Evolutionary conservation across 805 yeast species (phyloP).

Genomic region (Vanderwaltozyma tropicalis): DNA sequence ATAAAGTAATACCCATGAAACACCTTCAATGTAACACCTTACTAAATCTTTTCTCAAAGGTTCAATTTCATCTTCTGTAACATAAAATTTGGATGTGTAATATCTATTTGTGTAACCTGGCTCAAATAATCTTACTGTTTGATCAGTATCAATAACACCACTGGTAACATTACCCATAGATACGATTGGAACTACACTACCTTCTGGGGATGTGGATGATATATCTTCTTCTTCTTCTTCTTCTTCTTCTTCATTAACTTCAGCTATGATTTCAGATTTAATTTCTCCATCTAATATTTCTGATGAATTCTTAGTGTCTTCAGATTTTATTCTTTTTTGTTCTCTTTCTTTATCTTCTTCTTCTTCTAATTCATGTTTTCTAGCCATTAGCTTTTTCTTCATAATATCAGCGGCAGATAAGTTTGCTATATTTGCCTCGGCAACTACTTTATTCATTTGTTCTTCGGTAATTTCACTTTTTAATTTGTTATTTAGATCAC

Average conservation of each 20-base stretch:
- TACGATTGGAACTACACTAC: slow-evolving; percentile 9
- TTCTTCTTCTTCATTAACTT: slow-evolving; percentile 9
- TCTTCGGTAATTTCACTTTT: slow-evolving; percentile 21
- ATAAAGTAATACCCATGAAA: slow-evolving; percentile 90
- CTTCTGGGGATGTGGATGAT: neutral
- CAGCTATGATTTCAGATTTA: slow-evolving; percentile 18
- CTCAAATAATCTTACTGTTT: slow-evolving; percentile 62
- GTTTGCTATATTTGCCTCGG: slow-evolving; percentile 31
- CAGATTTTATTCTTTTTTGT: slow-evolving; percentile 12
- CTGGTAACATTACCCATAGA: slow-evolving; percentile 20
- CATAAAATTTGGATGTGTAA: slow-evolving; percentile 63
- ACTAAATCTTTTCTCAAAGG: slow-evolving; percentile 51
- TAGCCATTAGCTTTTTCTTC: slow-evolving; percentile 28
- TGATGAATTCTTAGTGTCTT: slow-evolving; percentile 4
- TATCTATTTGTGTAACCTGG: slow-evolving; percentile 81
- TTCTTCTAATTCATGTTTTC: slow-evolving; percentile 19
- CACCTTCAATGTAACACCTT: slow-evolving; percentile 77
- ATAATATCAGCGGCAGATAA: slow-evolving; percentile 39
- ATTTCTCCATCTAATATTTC: slow-evolving; percentile 13
- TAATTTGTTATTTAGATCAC: slow-evolving; percentile 20
- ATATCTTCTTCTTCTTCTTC: slow-evolving; percentile 11
- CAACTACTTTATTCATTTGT: slow-evolving; percentile 23
- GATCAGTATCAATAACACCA: slow-evolving; percentile 36
- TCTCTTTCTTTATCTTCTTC: slow-evolving; percentile 12
- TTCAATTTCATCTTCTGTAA: slow-evolving; percentile 43